phyloP scores from a whole-genome alignment of 495 filamentous ascomycete genomes.

The Tuber indicum region DNA sequence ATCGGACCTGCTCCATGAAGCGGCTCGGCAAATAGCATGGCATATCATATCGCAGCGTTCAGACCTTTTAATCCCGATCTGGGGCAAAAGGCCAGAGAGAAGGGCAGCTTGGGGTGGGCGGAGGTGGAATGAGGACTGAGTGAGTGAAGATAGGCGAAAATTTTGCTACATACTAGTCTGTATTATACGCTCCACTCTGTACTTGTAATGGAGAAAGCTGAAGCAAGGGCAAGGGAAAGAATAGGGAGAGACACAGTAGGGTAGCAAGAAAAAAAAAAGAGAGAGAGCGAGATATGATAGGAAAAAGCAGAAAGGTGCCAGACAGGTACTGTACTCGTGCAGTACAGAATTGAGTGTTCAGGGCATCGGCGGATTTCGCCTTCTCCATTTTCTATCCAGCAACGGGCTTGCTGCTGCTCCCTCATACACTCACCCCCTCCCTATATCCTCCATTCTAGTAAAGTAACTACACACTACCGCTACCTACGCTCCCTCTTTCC shows the following conservation, averaged over 20 bases:
- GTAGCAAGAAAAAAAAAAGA: not conserved
- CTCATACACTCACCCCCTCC: not conserved
- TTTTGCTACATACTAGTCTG: not conserved
- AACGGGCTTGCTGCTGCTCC: not conserved
- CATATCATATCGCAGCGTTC: not conserved
- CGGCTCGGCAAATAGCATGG: slow-evolving; percentile 3
- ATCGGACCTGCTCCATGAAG: not conserved
- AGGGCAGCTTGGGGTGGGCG: not conserved
- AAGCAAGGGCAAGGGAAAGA: not conserved
- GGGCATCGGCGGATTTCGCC: not conserved
- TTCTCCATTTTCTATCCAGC: not conserved
- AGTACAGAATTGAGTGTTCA: not conserved
- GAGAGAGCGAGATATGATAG: not conserved
- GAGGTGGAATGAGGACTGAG: not conserved
- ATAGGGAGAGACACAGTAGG: not conserved
- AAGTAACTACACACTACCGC: not conserved
- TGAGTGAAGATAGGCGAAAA: not conserved
- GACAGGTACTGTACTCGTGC: not conserved
- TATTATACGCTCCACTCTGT: not conserved
- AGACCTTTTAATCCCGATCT: not conserved
- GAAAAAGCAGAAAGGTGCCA: not conserved
- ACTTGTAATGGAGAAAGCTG: not conserved
- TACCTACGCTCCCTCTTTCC: not conserved
- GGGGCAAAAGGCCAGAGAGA: not conserved
- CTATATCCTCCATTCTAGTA: not conserved